These are phyloP conservation scores for Taphrina confusa DNA, from an alignment of 1,139 yeast genomes.

Conservation along the genomic window DNA sequence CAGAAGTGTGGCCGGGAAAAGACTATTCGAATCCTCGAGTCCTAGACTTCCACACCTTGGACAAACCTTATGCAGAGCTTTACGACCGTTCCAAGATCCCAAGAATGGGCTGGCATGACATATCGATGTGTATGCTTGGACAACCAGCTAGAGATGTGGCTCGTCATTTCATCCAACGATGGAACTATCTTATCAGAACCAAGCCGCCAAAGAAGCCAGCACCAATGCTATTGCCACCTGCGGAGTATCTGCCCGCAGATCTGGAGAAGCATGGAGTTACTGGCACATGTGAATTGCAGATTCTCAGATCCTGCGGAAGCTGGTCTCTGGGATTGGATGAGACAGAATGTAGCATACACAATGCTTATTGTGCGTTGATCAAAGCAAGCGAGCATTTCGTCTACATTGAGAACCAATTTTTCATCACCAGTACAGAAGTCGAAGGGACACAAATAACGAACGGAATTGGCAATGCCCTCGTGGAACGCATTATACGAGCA, in stretches of 20 bases:
- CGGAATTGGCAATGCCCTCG: slow-evolving; percentile 92
- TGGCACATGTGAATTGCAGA: slow-evolving; percentile 91
- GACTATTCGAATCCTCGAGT: slow-evolving; percentile 96
- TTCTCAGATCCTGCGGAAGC: slow-evolving; percentile 80
- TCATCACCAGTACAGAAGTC: slow-evolving; percentile 80
- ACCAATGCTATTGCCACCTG: slow-evolving; percentile 88
- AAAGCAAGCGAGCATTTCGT: slow-evolving; percentile 91
- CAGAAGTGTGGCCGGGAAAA: slow-evolving; percentile 88
- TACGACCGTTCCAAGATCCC: slow-evolving; percentile 79
- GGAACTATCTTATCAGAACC: slow-evolving; percentile 91
- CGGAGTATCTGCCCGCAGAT: slow-evolving; percentile 77
- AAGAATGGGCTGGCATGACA: slow-evolving; percentile 99
- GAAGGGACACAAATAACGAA: slow-evolving; percentile 86
- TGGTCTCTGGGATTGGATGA: slow-evolving; percentile 87
- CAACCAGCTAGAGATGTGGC: slow-evolving; percentile 90
- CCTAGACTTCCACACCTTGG: slow-evolving; percentile 76
- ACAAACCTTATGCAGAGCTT: slow-evolving; percentile 88
- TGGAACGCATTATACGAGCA: slow-evolving; percentile 88
- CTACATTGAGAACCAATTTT: slow-evolving; percentile 92
- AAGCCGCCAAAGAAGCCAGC: slow-evolving; percentile 93
- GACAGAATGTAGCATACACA: slow-evolving; percentile 86
- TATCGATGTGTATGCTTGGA: slow-evolving; percentile 95
- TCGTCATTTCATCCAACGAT: slow-evolving; percentile 93
- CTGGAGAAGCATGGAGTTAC: slow-evolving; percentile 61
- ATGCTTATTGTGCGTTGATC: slow-evolving; percentile 85